Evolutionary conservation across 1,284 basidiomycete species (phyloP), one percentile per base, ranked within the genome.

Genomic region (Apiotrichum akiyoshidainum): DNA sequence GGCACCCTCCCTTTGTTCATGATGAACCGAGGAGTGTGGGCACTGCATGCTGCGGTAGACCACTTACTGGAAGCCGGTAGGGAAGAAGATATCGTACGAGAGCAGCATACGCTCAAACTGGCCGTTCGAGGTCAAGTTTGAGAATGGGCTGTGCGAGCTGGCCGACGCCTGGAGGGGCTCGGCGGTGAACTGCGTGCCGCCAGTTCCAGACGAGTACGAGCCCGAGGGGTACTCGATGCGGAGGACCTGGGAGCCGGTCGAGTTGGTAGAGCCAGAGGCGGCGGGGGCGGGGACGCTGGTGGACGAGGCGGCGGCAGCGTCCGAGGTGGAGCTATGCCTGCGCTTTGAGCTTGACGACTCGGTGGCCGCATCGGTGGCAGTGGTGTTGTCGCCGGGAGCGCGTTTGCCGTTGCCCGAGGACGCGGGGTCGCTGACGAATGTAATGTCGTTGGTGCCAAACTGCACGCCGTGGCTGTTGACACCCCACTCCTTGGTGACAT

Each of bases 101-200:
- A 73, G 52, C 45, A 75, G 58, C 70, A 75, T 73, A 40, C 72
- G 55, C 69, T 74, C 71, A 61, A 68, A 72, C 46, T 69, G 55
- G 33, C 70, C 74, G 60, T 68, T 59, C 8, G 67, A 61, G n/a
- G 65, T 59, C 1, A 64, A 46, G 46, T 65, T 68, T 17, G 48
- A 40, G 34, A 57, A 46, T 4, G 57, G 48, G 13, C 58, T 56
- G 9, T 44, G 22, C 22, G 64, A 63, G n/a, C 52, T 37, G 17
- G 40, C 33, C 21, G 45, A 44, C 19, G 63, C 60, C 35, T 68
- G 65, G 37, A 72, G 47, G 1, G 70, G 68, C 57, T 72, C 58
- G 5, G 75, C 66, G 55, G 75, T 74, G 65, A 78, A 79, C 63
- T 78, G 77, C 0, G 77, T 72, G 1, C 78, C 78, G 34, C 78